phyloP scores from a whole-genome alignment of 345 rosid species.

The Lagerstroemia speciosa region DNA sequence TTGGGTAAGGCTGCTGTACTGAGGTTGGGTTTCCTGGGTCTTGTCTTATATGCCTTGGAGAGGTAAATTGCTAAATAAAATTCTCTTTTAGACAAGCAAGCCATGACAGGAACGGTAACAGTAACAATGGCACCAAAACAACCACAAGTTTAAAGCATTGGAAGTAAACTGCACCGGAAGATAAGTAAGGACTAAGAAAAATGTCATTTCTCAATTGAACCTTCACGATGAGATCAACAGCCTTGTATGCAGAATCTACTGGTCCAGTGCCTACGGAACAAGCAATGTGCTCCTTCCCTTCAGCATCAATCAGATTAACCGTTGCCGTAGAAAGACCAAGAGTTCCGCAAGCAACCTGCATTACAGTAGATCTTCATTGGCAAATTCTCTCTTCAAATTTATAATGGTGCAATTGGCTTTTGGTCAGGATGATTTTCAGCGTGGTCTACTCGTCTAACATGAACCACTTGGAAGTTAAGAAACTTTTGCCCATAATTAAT shows the following conservation, averaged over 20 bases:
- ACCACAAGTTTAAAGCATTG: background rate
- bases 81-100: background rate
- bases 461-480: background rate
- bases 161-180: background rate
- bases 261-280: conserved; percentile 92
- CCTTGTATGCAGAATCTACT: conserved; percentile 97
- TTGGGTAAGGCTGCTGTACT: background rate
- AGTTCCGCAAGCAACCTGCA: conserved; percentile 86
- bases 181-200: background rate
- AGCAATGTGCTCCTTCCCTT: conserved; percentile 64
- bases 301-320: conserved; percentile 60
- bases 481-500: background rate
- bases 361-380: background rate
- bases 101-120: background rate
- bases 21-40: background rate
- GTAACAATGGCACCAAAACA: too few species aligned
- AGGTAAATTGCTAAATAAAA: too few species aligned
- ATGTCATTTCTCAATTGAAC: conserved; percentile 20
- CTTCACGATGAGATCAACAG: conserved; percentile 80
- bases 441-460: background rate
- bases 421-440: background rate
- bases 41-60: background rate
- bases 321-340: conserved; percentile 90
- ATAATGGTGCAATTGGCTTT: background rate
- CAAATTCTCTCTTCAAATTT: background rate